phyloP scores from a whole-genome alignment of 495 filamentous ascomycete genomes.

The Apodospora peruviana region DNA sequence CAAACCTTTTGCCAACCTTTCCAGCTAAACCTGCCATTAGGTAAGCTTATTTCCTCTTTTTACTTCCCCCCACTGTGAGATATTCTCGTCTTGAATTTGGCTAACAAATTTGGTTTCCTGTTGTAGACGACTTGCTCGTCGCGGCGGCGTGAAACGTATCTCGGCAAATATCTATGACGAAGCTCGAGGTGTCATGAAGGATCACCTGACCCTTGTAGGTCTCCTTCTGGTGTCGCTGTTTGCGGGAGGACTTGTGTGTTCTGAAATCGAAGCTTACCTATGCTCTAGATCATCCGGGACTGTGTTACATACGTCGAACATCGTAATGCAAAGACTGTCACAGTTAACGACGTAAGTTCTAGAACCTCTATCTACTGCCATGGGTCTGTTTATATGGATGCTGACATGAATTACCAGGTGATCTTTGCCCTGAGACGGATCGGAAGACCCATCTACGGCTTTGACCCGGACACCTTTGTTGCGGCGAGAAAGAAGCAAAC shows the following conservation, averaged over 20 bases:
- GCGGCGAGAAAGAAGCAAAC: background rate
- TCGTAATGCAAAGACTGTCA: slow-evolving; percentile 52
- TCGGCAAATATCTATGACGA: slow-evolving; percentile 67
- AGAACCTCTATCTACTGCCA: background rate
- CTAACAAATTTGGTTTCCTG: background rate
- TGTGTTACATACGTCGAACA: slow-evolving; percentile 49
- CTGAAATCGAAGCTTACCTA: slow-evolving; percentile 16
- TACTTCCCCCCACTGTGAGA: no score
- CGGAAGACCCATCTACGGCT: slow-evolving; percentile 47
- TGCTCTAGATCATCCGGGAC: slow-evolving; percentile 46
- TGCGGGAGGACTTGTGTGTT: background rate
- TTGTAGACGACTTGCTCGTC: slow-evolving; percentile 66
- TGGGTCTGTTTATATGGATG: background rate
- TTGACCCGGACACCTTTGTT: slow-evolving; percentile 29
- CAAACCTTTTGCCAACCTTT: background rate
- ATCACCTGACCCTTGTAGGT: slow-evolving; percentile 47
- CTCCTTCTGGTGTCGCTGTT: background rate
- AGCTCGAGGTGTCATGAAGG: slow-evolving; percentile 48
- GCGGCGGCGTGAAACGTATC: slow-evolving; percentile 75
- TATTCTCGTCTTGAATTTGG: background rate
- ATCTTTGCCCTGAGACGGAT: slow-evolving; percentile 50
- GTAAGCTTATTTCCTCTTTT: slow-evolving; percentile 27
- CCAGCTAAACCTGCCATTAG: slow-evolving; percentile 58
- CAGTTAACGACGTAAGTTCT: slow-evolving; percentile 55
- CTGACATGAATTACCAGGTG: slow-evolving; percentile 39